These are phyloP conservation scores for Aspergillus oerlinghausenensis DNA, from an alignment of 2,329 filamentous ascomycete genomes.

Conservation along the genomic window DNA sequence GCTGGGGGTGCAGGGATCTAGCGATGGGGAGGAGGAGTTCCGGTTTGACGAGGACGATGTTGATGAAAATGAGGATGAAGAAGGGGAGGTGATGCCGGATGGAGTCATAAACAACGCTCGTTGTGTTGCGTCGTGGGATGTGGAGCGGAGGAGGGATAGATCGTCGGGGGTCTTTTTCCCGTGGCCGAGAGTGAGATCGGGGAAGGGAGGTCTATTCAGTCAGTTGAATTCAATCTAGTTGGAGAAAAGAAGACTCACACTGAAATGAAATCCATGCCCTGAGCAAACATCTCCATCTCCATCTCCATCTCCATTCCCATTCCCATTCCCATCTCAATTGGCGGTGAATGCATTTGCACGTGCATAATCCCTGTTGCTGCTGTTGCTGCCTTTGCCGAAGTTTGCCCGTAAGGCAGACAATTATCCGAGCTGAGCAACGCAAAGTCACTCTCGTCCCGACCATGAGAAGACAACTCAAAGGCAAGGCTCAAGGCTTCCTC, in stretches of 20 bases:
- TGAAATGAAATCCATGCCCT: neutral
- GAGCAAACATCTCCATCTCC: neutral
- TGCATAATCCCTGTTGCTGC: neutral
- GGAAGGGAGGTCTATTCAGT: slow-evolving; percentile 2
- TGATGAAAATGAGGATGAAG: slow-evolving; percentile 7
- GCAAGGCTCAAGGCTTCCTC: neutral
- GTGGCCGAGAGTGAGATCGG: neutral
- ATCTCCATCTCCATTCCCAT: neutral
- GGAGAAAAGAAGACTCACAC: neutral
- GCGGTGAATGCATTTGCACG: neutral
- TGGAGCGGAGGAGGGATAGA: slow-evolving; percentile 12
- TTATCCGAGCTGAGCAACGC: neutral
- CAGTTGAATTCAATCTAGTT: too few relatives aligned
- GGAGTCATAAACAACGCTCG: slow-evolving; percentile 21
- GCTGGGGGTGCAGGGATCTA: slow-evolving; percentile 20
- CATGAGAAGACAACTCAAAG: neutral
- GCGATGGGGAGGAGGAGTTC: slow-evolving; percentile 9
- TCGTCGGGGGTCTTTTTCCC: neutral
- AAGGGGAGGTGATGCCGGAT: slow-evolving; percentile 10
- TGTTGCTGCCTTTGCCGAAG: neutral
- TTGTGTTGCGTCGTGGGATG: slow-evolving; percentile 18
- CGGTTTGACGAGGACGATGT: neutral
- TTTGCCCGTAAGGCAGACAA: neutral
- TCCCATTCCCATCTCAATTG: neutral
- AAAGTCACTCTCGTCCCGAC: neutral